These are phyloP conservation scores for Blastocystis sp. DNA, from an alignment of 352 stramenopile genomes.

Conservation along the genomic window DNA sequence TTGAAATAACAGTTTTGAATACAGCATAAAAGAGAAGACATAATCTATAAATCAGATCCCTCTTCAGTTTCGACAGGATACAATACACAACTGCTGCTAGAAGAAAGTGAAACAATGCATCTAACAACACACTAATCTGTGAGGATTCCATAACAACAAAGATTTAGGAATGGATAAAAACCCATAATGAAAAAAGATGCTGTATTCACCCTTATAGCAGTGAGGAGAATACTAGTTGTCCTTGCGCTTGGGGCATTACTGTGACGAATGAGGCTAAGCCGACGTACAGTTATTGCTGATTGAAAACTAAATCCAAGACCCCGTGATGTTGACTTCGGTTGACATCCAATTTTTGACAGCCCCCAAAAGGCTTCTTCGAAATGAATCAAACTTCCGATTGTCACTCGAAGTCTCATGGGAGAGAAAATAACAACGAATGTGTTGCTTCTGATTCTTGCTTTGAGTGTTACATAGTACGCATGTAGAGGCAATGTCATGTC, in stretches of 20 bases:
- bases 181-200: constrained; percentile 17
- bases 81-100: not conserved
- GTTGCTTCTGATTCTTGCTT: too few relatives aligned
- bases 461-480: too few relatives aligned
- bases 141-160: not conserved
- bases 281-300: constrained; percentile 66
- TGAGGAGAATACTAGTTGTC: not conserved
- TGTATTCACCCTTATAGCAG: not conserved
- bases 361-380: constrained; percentile 51
- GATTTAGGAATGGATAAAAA: not conserved
- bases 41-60: not conserved
- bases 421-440: too few relatives aligned
- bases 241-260: constrained; percentile 67
- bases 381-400: not conserved
- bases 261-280: constrained; percentile 66
- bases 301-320: constrained; percentile 68
- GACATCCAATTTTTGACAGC: constrained; percentile 67
- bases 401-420: too few relatives aligned
- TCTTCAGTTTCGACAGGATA: not conserved
- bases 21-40: constrained; percentile 48
- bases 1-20: constrained; percentile 41
- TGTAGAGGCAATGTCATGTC: too few relatives aligned
- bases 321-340: constrained; percentile 59
- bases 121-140: not conserved
- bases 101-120: constrained; percentile 27